Evolutionary conservation across 164 flowering plant species (phyloP).

Genomic region (Warburgia ugandensis): DNA sequence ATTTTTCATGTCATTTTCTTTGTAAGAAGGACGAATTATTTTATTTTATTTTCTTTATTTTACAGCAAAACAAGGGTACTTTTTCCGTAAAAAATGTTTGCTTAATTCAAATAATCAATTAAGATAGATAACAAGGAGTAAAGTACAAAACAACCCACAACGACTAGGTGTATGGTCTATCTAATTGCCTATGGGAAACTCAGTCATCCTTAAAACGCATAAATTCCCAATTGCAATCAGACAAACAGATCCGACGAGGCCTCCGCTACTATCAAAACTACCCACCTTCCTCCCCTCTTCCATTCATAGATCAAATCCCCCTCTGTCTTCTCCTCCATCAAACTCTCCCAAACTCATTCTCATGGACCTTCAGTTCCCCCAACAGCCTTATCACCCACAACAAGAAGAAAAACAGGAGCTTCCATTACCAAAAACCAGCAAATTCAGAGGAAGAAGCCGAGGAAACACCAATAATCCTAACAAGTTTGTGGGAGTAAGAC

Average conservation of each 20-base stretch:
- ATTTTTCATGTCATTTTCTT: too few species aligned
- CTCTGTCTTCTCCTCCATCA: slow-evolving; percentile 8
- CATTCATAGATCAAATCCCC: slow-evolving; percentile 11
- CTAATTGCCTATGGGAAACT: slow-evolving; percentile 25
- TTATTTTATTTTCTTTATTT: too few species aligned
- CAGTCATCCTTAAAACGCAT: slow-evolving; percentile 23
- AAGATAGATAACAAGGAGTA: slow-evolving; percentile 4
- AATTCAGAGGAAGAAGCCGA: slow-evolving; percentile 38
- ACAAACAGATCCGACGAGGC: slow-evolving; percentile 25
- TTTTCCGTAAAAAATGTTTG: not conserved
- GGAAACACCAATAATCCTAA: slow-evolving; percentile 16
- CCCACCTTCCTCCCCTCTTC: not conserved
- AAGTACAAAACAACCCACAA: too few species aligned
- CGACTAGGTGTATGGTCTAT: too few species aligned
- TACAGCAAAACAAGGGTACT: too few species aligned
- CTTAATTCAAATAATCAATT: not conserved
- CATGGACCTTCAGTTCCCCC: slow-evolving; percentile 61
- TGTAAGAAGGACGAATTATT: too few species aligned
- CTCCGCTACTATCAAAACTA: slow-evolving; percentile 17
- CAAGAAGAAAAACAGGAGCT: slow-evolving; percentile 9
- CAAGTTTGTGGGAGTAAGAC: slow-evolving; percentile 77
- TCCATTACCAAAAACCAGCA: slow-evolving; percentile 23
- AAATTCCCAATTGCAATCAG: slow-evolving; percentile 13
- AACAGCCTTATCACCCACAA: too few species aligned
- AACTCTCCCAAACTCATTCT: not conserved